These are phyloP conservation scores for Adansonia gregorii DNA, from an alignment of 441 rosid genomes.

Conservation along the genomic window DNA sequence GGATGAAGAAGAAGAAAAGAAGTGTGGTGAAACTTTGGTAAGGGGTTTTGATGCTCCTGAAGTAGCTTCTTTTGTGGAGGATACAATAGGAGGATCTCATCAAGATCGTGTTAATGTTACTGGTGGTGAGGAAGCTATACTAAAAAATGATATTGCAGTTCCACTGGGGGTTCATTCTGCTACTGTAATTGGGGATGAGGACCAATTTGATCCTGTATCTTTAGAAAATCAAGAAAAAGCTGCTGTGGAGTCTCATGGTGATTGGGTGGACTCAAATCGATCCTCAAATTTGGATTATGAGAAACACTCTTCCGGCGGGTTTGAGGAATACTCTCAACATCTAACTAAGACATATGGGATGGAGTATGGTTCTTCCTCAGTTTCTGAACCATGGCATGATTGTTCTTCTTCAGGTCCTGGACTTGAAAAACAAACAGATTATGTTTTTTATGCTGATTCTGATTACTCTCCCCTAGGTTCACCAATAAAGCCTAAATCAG, in stretches of 20 bases:
- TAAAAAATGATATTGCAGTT: constrained; percentile 34
- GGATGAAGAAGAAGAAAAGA: constrained; percentile 79
- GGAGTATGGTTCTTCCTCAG: constrained; percentile 40
- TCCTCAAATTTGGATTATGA: constrained; percentile 49
- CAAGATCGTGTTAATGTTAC: constrained; percentile 36
- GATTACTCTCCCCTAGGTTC: constrained; percentile 67
- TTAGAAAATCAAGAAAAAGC: constrained; percentile 69
- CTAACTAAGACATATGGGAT: constrained; percentile 38
- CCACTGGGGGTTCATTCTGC: constrained; percentile 42
- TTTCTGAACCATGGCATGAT: constrained; percentile 35
- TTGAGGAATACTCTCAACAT: constrained; percentile 43
- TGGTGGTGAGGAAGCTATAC: constrained; percentile 36
- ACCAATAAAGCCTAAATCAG: constrained; percentile 67
- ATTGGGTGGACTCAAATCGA: constrained; percentile 38
- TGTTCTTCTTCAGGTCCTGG: constrained; percentile 33
- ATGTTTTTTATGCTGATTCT: constrained; percentile 32
- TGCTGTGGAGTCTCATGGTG: constrained; percentile 37
- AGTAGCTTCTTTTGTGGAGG: constrained; percentile 43
- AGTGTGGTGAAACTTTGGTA: constrained; percentile 43
- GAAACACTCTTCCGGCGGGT: constrained; percentile 40
- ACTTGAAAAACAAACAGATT: constrained; percentile 23
- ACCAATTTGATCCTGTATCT: constrained; percentile 81
- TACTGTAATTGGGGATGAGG: constrained; percentile 53
- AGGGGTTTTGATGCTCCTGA: constrained; percentile 33
- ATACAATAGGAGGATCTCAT: constrained; percentile 42